These are phyloP conservation scores for Rubia peregrina DNA, from an alignment of 305 asterid genomes.

Conservation along the genomic window DNA sequence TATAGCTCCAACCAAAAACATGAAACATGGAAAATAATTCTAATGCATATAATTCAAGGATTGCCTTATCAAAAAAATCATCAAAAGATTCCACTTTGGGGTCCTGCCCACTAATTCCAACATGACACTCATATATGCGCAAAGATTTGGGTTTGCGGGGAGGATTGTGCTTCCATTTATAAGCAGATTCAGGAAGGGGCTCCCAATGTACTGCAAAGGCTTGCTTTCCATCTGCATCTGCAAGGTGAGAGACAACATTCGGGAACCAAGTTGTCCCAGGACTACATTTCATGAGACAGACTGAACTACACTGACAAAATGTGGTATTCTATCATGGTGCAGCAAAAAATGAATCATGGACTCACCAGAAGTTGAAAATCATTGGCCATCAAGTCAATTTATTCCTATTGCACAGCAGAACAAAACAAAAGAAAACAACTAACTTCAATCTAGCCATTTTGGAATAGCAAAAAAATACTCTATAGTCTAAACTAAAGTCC, in stretches of 20 bases:
- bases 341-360: too few relatives aligned
- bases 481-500: too few relatives aligned
- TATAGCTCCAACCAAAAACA: conserved; percentile 18
- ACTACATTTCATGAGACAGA: neutral
- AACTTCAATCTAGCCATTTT: too few relatives aligned
- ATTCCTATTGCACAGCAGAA: too few relatives aligned
- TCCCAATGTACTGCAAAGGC: conserved; percentile 96
- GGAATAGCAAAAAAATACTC: too few relatives aligned
- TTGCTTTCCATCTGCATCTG: conserved; percentile 75
- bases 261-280: conserved; percentile 7
- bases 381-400: too few relatives aligned
- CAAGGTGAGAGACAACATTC: conserved; percentile 22
- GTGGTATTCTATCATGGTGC: too few relatives aligned
- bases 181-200: conserved; percentile 77
- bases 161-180: conserved; percentile 72
- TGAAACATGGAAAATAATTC: conserved; percentile 1
- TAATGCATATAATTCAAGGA: conserved; percentile 17
- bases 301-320: too few relatives aligned
- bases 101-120: conserved; percentile 84
- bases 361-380: too few relatives aligned
- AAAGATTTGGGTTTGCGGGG: conserved; percentile 77
- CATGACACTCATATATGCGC: conserved; percentile 94
- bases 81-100: conserved; percentile 62
- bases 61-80: conserved; percentile 61
- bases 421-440: too few relatives aligned